Evolutionary conservation across 2,329 filamentous ascomycete species (phyloP), one percentile per base, ranked within the genome.

Genomic region (Cucurbitaria berberidis): DNA sequence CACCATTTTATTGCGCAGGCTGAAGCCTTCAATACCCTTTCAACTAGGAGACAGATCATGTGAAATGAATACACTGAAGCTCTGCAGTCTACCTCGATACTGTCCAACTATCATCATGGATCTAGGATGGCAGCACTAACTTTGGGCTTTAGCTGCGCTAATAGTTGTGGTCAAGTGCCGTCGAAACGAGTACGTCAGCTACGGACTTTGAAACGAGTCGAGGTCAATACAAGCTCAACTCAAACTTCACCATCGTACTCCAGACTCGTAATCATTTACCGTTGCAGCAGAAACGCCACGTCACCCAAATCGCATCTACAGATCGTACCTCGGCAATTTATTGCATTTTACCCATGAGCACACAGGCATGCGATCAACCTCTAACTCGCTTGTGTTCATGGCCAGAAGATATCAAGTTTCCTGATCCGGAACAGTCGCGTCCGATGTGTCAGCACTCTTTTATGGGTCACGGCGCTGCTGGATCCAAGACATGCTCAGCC

Each of bases 361-460:
- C 21, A 3, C 24, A 18, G 26, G 24, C 16, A 29, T 16, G 15
- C 40, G 24, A 29, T 42, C 24, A 27, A 42, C 40, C 40, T 42
- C 40, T 42, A 19, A 44, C 50, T 44, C 44, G 44, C 30, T 24
- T 47, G 30, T 15, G 18, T 19, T 19, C 35, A 24, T 22, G 11
- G 50, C 34, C 13, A 24, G 42, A 46, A 18, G 15, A 41, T 27
- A 26, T 21, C 35, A 42, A 19, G 36, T 34, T 42, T 51, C 42
- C 34, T 45, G 21, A 40, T 50, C 48, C 40, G 34, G 48, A 38
- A 35, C 13, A 40, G 10, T 19, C 21, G 22, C 24, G 24, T 27
- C 40, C 40, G 24, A n/a, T n/a, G 13, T 30, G 13, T 18, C 29
- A 24, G 16, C 22, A 5, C 3, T 38, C 18, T 44, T 26, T 24